These are phyloP conservation scores for Thermomucor indicae-seudaticae DNA, from an alignment of 371 early-diverging fungal species.

Conservation along the genomic window DNA sequence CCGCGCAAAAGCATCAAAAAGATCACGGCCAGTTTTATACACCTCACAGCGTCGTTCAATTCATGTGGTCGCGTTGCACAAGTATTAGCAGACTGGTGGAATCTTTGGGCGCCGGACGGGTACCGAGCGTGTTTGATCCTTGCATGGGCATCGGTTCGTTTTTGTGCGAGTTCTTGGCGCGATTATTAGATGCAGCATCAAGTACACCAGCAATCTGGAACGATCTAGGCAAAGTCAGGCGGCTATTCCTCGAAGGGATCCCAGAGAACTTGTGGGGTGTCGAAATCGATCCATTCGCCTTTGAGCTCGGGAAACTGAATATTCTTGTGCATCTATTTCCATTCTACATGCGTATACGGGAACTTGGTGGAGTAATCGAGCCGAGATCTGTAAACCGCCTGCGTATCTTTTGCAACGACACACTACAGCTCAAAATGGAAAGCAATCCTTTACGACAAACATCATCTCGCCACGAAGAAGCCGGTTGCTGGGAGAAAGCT, in stretches of 20 bases:
- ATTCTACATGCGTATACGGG: conserved; percentile 24
- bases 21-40: conserved; percentile 69
- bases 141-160: conserved; percentile 63
- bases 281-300: conserved; percentile 61
- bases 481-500: background rate
- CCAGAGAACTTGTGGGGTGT: conserved; percentile 53
- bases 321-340: conserved; percentile 38
- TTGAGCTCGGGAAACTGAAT: conserved; percentile 38
- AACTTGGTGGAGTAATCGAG: conserved; percentile 9
- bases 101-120: background rate
- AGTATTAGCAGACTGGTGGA: background rate
- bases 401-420: conserved; percentile 56
- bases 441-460: conserved; percentile 24
- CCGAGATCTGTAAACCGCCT: conserved; percentile 28
- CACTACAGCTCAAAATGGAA: conserved; percentile 34
- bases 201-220: conserved; percentile 33
- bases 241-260: conserved; percentile 27
- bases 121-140: conserved; percentile 55
- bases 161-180: conserved; percentile 47
- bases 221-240: conserved; percentile 16
- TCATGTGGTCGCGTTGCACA: conserved; percentile 56
- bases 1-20: conserved; percentile 57
- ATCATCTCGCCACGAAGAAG: conserved; percentile 5
- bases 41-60: conserved; percentile 53
- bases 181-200: conserved; percentile 30